A percentile compares a stretch with the other conserved stretches of the same genome.
Evolutionary conservation across 2,329 filamentous ascomycete genomes (phyloP).

Genomic region (Aureobasidium sp.): DNA sequence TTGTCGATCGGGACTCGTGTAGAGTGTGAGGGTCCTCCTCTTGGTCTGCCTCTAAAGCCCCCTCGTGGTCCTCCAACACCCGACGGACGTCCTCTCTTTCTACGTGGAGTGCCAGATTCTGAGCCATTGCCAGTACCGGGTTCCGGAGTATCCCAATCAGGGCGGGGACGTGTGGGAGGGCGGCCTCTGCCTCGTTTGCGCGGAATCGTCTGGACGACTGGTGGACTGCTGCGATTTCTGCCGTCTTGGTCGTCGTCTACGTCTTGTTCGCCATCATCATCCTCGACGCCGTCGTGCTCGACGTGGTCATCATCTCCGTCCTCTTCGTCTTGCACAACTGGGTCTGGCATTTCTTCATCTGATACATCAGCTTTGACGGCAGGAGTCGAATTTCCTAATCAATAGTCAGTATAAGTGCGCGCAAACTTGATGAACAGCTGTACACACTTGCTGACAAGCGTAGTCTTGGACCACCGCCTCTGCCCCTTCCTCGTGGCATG

Average conservation of each 20-base stretch:
- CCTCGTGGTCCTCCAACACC: constrained; percentile 37
- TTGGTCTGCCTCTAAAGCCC: constrained; percentile 64
- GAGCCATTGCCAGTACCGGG: constrained; percentile 39
- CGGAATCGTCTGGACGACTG: constrained; percentile 50
- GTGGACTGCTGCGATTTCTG: constrained; percentile 36
- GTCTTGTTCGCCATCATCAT: constrained; percentile 38
- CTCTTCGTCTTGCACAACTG: constrained; percentile 1
- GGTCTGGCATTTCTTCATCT: constrained; percentile 24
- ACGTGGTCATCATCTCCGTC: constrained; percentile 51
- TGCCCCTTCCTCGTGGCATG: constrained; percentile 12
- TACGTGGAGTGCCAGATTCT: constrained; percentile 42
- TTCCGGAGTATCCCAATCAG: constrained; percentile 63
- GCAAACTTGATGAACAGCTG: background rate
- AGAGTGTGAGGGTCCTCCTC: constrained; percentile 64
- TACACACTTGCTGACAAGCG: constrained; percentile 10
- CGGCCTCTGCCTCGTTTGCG: constrained; percentile 59
- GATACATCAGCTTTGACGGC: constrained; percentile 20
- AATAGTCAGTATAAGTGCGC: background rate
- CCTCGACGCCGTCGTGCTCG: constrained; percentile 49
- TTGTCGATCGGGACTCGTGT: constrained; percentile 84
- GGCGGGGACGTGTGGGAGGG: constrained; percentile 74
- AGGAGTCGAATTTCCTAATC: constrained; percentile 21
- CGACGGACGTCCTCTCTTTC: constrained; percentile 42
- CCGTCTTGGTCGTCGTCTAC: constrained; percentile 48
- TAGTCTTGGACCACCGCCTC: constrained; percentile 4